Conservation (phyloP, 495 filamentous ascomycete genomes). For the Penicillium ochrochloron region DNA sequence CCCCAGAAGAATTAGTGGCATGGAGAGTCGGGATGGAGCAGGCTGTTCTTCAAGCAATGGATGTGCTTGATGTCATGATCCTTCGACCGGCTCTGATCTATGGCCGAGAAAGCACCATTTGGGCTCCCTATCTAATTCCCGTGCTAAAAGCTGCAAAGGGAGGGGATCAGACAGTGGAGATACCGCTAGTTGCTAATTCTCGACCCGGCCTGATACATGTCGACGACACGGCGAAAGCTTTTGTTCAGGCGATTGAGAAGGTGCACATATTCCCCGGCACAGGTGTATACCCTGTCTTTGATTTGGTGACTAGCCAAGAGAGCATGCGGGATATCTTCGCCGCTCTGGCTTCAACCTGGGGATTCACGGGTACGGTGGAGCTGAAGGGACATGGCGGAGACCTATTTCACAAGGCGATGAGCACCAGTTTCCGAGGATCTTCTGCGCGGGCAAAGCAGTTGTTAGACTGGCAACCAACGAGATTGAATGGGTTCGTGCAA, state of each 20-base stretch:
- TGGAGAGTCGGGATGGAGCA: slow-evolving; percentile 16
- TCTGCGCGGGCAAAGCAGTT: slow-evolving; percentile 42
- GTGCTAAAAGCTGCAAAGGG: slow-evolving; percentile 9
- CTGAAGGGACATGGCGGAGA: slow-evolving; percentile 15
- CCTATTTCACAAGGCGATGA: slow-evolving; percentile 15
- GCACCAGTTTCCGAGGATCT: slow-evolving; percentile 19
- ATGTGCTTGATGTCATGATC: slow-evolving; percentile 15
- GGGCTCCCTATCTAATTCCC: slow-evolving; percentile 10
- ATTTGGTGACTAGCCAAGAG: slow-evolving; percentile 19
- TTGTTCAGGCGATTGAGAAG: slow-evolving; percentile 14
- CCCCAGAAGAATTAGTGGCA: slow-evolving; percentile 11
- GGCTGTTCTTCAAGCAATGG: neutral
- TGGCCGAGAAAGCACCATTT: slow-evolving; percentile 13
- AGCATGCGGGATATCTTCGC: slow-evolving; percentile 16
- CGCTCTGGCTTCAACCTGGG: slow-evolving; percentile 12
- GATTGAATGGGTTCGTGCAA: slow-evolving; percentile 18
- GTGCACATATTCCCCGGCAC: slow-evolving; percentile 10
- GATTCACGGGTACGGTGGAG: slow-evolving; percentile 10
- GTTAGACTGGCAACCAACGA: slow-evolving; percentile 59
- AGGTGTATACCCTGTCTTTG: slow-evolving; percentile 14
- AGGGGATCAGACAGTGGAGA: neutral
- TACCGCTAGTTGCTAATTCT: slow-evolving; percentile 10
- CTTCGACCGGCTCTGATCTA: slow-evolving; percentile 15
- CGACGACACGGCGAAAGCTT: slow-evolving; percentile 13
- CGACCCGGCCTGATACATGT: slow-evolving; percentile 17